A percentile compares a stretch with the other conserved stretches of the same genome.
These are phyloP conservation scores for Blastocladiella emersonii DNA, from an alignment of 371 early-diverging fungal species.

Conservation along the genomic window DNA sequence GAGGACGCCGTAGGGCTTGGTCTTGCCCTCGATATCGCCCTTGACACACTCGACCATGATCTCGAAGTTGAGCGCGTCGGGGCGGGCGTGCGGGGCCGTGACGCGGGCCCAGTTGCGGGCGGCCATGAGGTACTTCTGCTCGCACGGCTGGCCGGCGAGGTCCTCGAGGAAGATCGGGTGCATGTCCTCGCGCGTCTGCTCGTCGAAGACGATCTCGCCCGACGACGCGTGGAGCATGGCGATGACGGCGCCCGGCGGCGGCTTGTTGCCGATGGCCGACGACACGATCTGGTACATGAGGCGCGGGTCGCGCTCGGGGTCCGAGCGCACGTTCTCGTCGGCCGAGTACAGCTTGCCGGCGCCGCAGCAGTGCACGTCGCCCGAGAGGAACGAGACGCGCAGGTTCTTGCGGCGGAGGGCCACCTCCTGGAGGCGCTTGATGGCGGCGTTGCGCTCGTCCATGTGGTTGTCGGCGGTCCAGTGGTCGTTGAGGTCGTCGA, in stretches of 20 bases:
- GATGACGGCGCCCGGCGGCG: conserved; percentile 17
- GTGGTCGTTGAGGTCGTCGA: conserved; percentile 69
- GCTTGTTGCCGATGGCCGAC: conserved; percentile 54
- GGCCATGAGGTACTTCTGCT: conserved; percentile 20
- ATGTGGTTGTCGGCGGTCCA: conserved; percentile 58
- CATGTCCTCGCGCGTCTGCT: conserved; percentile 34
- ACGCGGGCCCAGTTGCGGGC: conserved; percentile 20
- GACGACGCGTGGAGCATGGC: conserved; percentile 20
- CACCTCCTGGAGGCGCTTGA: conserved; percentile 46
- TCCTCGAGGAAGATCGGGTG: conserved; percentile 27
- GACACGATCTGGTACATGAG: conserved; percentile 63
- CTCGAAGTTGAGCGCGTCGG: not conserved
- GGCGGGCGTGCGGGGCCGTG: not conserved
- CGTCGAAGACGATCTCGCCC: conserved; percentile 19
- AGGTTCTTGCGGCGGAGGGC: conserved; percentile 35
- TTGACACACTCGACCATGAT: not conserved
- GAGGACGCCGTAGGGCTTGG: not conserved
- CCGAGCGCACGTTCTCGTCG: not conserved
- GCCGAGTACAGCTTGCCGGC: conserved; percentile 25
- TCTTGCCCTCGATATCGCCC: not conserved
- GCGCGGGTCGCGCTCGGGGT: conserved; percentile 34
- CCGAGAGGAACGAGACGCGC: conserved; percentile 68
- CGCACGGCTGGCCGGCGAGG: conserved; percentile 24
- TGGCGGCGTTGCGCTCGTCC: conserved; percentile 48
- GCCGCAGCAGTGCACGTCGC: conserved; percentile 77